Evolutionary conservation across 1,284 basidiomycete species (phyloP).

Genomic region (Termitomyces sp.): DNA sequence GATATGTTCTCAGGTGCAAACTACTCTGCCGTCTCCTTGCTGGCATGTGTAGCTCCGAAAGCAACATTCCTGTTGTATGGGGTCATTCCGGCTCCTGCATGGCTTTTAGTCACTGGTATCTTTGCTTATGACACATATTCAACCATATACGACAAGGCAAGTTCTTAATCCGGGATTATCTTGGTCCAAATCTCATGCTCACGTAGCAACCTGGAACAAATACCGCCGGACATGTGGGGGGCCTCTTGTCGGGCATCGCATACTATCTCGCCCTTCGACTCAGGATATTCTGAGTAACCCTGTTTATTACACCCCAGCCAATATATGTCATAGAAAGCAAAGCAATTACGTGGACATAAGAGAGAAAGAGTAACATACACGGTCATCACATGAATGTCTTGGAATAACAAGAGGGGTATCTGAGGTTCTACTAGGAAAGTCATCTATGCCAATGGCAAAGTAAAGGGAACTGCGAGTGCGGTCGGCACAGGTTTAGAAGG

Average conservation of each 20-base stretch:
- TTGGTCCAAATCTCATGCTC: conserved; percentile 1
- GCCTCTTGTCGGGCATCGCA: conserved; percentile 63
- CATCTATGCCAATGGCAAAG: conserved; percentile 2
- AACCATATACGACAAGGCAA: conserved; percentile 36
- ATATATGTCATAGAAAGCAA: conserved; percentile 2
- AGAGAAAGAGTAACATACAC: neutral
- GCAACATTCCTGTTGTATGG: conserved; percentile 77
- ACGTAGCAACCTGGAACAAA: conserved; percentile 37
- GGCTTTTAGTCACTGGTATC: conserved; percentile 71
- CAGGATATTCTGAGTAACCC: conserved; percentile 26
- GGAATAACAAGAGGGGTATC: neutral
- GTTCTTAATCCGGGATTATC: conserved; percentile 9
- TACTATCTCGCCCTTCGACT: conserved; percentile 46
- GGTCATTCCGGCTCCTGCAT: conserved; percentile 80
- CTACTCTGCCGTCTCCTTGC: conserved; percentile 66
- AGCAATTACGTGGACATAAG: neutral
- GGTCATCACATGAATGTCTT: neutral
- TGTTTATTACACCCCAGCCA: neutral
- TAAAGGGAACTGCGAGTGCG: neutral
- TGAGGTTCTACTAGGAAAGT: neutral
- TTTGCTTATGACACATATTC: conserved; percentile 70
- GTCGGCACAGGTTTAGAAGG: conserved; percentile 34
- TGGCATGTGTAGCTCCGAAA: conserved; percentile 66
- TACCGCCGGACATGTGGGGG: conserved; percentile 77
- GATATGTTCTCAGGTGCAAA: conserved; percentile 53